A percentile compares a stretch with the other conserved stretches of the same genome.
Evolutionary conservation across 345 rosid species (phyloP).

Genomic region (Theobroma cacao): DNA sequence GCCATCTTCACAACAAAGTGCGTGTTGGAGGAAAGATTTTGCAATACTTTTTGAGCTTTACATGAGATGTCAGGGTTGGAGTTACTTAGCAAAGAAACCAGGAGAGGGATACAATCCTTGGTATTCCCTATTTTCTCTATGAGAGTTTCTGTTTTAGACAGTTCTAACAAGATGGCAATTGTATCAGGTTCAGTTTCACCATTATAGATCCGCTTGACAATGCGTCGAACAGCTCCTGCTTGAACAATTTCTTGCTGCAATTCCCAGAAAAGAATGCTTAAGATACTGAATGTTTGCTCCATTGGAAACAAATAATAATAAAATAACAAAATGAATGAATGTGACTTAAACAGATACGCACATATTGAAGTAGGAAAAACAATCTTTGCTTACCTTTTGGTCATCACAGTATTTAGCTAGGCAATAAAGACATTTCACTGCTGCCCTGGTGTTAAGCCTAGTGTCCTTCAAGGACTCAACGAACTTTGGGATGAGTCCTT

Average conservation of each 20-base stretch:
- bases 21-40: constrained; percentile 45
- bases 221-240: constrained; percentile 35
- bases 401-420: constrained; percentile 35
- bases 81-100: constrained; percentile 42
- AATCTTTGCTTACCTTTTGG: constrained; percentile 30
- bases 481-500: constrained; percentile 33
- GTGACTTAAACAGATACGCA: background rate
- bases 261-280: background rate
- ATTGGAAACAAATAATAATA: background rate
- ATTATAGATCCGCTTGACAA: constrained; percentile 38
- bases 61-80: constrained; percentile 18
- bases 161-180: constrained; percentile 36
- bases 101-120: constrained; percentile 42
- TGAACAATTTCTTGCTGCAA: constrained; percentile 40
- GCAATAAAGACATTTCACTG: constrained; percentile 34
- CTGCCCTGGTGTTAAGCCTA: constrained; percentile 26
- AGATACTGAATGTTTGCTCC: background rate
- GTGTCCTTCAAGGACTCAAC: constrained; percentile 34
- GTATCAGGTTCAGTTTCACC: constrained; percentile 30
- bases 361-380: background rate
- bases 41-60: constrained; percentile 34
- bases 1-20: constrained; percentile 53
- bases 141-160: constrained; percentile 34
- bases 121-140: constrained; percentile 41
- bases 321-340: background rate